A percentile compares a stretch with the other conserved stretches of the same genome.
These are phyloP conservation scores for Juglanconis oblonga DNA, from an alignment of 2,329 filamentous ascomycete species.

Conservation along the genomic window DNA sequence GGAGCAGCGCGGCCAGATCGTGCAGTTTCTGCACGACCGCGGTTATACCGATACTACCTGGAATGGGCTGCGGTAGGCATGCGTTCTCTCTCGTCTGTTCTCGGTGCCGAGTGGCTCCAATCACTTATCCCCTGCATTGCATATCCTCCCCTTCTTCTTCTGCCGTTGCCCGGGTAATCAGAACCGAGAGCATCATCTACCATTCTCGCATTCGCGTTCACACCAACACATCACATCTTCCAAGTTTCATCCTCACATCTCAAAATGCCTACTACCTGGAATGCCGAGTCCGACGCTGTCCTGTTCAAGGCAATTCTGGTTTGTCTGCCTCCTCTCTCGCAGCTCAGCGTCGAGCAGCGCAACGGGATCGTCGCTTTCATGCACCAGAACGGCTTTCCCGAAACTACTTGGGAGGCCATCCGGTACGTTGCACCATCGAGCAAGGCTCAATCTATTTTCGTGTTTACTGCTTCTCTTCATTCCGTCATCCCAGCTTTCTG, in stretches of 20 bases:
- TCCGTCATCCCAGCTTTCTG: not conserved
- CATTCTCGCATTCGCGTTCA: not conserved
- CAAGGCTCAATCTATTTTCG: not conserved
- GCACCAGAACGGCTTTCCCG: conserved; percentile 17
- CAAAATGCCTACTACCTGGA: conserved; percentile 29
- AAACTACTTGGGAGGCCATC: conserved; percentile 24
- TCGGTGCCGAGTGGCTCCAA: not conserved
- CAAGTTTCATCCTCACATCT: not conserved
- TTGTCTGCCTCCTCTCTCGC: not conserved
- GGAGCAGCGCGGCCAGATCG: conserved; percentile 18
- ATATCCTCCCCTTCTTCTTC: too few species aligned
- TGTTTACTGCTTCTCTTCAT: not conserved
- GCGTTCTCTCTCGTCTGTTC: not conserved
- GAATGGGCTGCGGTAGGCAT: conserved; percentile 20
- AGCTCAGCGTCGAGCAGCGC: conserved; percentile 18
- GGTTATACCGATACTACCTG: not conserved
- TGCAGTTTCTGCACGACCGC: conserved; percentile 20
- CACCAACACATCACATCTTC: not conserved
- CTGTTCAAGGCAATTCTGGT: conserved; percentile 27
- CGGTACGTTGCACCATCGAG: conserved; percentile 18
- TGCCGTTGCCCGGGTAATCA: not conserved
- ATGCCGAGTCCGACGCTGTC: conserved; percentile 24
- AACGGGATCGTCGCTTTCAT: conserved; percentile 17
- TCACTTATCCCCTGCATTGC: not conserved
- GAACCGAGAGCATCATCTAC: not conserved